Conservation (phyloP, 306 rosid genomes). For the Quercus glauca region DNA sequence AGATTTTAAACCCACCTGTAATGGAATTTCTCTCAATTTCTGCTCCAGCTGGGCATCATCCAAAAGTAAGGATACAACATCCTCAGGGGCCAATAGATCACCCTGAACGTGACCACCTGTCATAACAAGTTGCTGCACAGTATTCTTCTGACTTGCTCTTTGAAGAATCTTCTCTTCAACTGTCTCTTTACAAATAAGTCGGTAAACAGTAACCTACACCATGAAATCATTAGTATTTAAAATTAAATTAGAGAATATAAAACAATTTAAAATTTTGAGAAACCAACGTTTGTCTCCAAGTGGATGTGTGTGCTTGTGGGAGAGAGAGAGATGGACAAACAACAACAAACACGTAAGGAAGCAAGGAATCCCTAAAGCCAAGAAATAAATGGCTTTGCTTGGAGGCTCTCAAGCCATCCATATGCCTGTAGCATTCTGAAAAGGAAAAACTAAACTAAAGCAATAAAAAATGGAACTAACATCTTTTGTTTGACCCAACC, state of each 20-base stretch:
- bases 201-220: slow-evolving; percentile 88
- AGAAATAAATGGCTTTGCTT: background rate
- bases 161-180: slow-evolving; percentile 99
- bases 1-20: slow-evolving; percentile 59
- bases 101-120: slow-evolving; percentile 98
- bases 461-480: slow-evolving; percentile 44
- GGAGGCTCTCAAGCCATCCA: background rate
- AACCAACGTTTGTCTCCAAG: background rate
- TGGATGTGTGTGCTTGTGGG: background rate
- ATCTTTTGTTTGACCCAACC: slow-evolving; percentile 97
- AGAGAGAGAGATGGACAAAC: background rate
- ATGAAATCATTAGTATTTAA: background rate
- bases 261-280: background rate
- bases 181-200: slow-evolving; percentile 95
- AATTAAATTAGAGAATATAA: background rate
- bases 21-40: slow-evolving; percentile 75
- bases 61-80: slow-evolving; percentile 89
- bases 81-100: slow-evolving; percentile 97
- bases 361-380: background rate
- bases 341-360: background rate
- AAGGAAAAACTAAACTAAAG: background rate
- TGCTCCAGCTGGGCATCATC: slow-evolving; percentile 96
- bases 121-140: slow-evolving; percentile 99
- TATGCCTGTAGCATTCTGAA: background rate
- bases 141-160: slow-evolving; percentile 94